These are phyloP conservation scores for Eimeria acervulina DNA, from an alignment of 169 alveolate species.

Conservation along the genomic window DNA sequence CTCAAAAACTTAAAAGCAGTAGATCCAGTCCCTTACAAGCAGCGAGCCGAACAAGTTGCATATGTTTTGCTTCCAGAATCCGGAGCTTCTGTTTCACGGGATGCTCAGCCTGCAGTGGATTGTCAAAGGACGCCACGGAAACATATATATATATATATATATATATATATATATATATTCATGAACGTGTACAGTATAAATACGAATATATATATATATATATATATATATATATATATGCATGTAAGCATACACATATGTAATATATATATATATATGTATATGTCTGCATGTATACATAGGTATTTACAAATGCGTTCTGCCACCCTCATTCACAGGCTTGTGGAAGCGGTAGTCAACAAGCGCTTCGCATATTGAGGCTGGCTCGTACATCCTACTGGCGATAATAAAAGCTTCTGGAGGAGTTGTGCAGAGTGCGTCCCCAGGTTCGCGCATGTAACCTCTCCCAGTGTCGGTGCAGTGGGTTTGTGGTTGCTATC, in stretches of 20 bases:
- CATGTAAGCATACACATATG: too few species aligned
- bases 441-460: too few species aligned
- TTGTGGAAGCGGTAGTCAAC: neutral
- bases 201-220: too few species aligned
- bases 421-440: too few species aligned
- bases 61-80: slow-evolving; percentile 60
- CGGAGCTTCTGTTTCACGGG: slow-evolving; percentile 15
- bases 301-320: neutral
- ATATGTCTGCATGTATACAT: too few species aligned
- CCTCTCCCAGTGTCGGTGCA: neutral
- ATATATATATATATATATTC: too few species aligned
- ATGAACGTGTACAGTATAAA: too few species aligned
- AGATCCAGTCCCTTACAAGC: slow-evolving; percentile 20
- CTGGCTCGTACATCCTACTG: neutral
- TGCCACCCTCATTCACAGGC: neutral
- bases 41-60: slow-evolving; percentile 69
- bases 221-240: too few species aligned
- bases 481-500: neutral
- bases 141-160: too few species aligned
- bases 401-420: neutral
- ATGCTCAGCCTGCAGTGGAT: slow-evolving; percentile 32
- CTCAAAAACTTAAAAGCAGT: neutral
- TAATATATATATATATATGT: too few species aligned
- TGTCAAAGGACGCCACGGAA: neutral
- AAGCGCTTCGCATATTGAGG: neutral